Evolutionary conservation across 805 yeast species (phyloP).

Genomic region (Yarrowia deformans): DNA sequence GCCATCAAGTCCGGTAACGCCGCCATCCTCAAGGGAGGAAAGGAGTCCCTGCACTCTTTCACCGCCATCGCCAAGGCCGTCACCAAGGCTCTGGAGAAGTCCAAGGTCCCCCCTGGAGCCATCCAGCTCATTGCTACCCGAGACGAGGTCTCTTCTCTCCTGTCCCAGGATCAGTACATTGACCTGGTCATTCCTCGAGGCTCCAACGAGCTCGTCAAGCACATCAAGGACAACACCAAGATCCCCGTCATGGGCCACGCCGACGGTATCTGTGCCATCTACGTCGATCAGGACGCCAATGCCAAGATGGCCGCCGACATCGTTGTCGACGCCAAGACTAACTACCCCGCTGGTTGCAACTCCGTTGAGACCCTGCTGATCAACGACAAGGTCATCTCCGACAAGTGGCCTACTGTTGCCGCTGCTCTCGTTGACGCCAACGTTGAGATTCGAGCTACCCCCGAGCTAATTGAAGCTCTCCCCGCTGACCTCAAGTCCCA

Average conservation of each 20-base stretch:
- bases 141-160: conserved; percentile 84
- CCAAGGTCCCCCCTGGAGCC: conserved; percentile 80
- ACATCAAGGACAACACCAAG: conserved; percentile 84
- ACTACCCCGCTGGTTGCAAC: conserved; percentile 99
- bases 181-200: conserved; percentile 98
- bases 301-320: conserved; percentile 76
- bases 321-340: conserved; percentile 86
- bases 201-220: conserved; percentile 88
- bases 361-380: conserved; percentile 89
- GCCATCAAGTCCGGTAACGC: conserved; percentile 97
- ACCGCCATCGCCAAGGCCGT: conserved; percentile 79
- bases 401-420: conserved; percentile 46
- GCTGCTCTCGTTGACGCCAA: conserved; percentile 61
- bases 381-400: conserved; percentile 55
- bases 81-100: conserved; percentile 62
- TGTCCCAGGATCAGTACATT: conserved; percentile 85
- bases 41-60: conserved; percentile 87
- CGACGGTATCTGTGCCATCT: conserved; percentile 94
- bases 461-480: conserved; percentile 44
- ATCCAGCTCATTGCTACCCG: conserved; percentile 88
- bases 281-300: conserved; percentile 79
- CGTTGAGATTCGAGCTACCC: conserved; percentile 76
- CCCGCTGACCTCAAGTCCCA: conserved; percentile 29
- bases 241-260: conserved; percentile 99
- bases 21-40: conserved; percentile 97